A percentile compares a stretch with the other conserved stretches of the same genome.
phyloP scores from a whole-genome alignment of 805 yeast genomes.

The Sugiyamaella lignohabitans region DNA sequence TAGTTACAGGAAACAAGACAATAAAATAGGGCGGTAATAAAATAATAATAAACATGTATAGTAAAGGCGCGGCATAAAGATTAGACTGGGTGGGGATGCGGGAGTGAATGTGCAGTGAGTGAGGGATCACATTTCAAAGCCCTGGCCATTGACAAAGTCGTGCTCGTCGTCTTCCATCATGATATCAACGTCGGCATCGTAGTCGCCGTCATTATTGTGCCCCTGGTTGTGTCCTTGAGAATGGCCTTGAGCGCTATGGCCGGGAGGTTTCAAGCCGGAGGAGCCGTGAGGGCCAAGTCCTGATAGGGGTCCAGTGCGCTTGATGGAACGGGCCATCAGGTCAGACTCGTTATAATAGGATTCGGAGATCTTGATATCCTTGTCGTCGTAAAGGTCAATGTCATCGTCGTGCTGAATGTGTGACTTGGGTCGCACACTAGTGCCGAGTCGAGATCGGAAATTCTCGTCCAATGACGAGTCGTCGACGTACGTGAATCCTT shows the following conservation, averaged over 20 bases:
- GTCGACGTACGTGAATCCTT: slow-evolving; percentile 94
- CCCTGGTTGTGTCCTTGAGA: not conserved
- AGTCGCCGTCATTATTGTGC: slow-evolving; percentile 7
- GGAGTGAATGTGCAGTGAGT: no score
- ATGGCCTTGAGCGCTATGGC: not conserved
- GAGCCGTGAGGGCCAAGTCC: slow-evolving; percentile 8
- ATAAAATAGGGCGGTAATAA: no score
- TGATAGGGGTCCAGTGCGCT: slow-evolving; percentile 11
- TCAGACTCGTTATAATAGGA: slow-evolving; percentile 27
- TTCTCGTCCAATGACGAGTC: slow-evolving; percentile 89
- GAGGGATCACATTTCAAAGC: slow-evolving; percentile 68
- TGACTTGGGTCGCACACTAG: slow-evolving; percentile 11
- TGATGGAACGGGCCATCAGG: slow-evolving; percentile 21
- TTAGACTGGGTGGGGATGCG: no score
- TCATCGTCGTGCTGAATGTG: slow-evolving; percentile 26
- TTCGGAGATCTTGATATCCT: slow-evolving; percentile 30
- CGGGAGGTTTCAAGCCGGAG: not conserved
- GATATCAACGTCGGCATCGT: slow-evolving; percentile 27
- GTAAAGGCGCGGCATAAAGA: no score
- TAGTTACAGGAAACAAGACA: no score
- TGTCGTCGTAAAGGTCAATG: slow-evolving; percentile 32
- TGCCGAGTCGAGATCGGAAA: slow-evolving; percentile 33
- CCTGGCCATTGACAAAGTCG: slow-evolving; percentile 79
- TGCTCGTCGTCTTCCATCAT: slow-evolving; percentile 57
- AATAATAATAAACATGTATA: no score